Percentiles rank a stretch among this genome's conserved stretches.
Conservation (phyloP, 176 grass and related monocot genomes). For the Musa beccarii region DNA sequence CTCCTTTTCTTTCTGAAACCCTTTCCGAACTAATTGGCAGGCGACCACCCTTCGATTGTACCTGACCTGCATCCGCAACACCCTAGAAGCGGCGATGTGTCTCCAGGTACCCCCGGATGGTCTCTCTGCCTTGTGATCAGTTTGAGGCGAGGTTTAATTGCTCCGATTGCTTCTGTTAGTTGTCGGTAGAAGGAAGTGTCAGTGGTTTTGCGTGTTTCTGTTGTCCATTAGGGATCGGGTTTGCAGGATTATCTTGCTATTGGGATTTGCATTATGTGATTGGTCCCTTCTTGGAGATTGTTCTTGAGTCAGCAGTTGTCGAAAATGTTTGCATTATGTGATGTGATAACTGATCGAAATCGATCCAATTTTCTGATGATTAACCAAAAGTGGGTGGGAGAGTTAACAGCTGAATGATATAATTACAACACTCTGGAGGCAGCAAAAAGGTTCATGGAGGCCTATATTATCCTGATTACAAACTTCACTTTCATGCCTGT, state of each 20-base stretch:
- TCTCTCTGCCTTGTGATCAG: background rate
- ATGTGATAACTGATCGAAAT: background rate
- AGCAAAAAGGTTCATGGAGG: background rate
- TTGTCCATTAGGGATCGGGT: background rate
- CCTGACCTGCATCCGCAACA: conserved; percentile 89
- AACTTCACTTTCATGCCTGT: too few species aligned
- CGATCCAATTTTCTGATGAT: background rate
- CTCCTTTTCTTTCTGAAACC: background rate
- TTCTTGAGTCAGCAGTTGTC: background rate
- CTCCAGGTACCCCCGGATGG: conserved; percentile 46
- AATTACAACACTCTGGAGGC: background rate
- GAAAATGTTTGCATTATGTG: too few species aligned
- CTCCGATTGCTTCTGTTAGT: background rate
- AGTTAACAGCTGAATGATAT: too few species aligned
- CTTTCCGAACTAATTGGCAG: conserved; percentile 19
- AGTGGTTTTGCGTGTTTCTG: background rate
- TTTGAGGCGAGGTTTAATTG: background rate
- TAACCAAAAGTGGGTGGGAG: too few species aligned
- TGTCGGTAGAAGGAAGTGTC: background rate
- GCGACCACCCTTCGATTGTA: conserved; percentile 73
- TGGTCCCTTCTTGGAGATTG: background rate
- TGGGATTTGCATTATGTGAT: background rate
- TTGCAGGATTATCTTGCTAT: background rate
- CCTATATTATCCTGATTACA: too few species aligned
- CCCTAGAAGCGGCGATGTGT: conserved; percentile 94